Conservation (phyloP, 768 basidiomycete species). For the Mycena floridula region DNA sequence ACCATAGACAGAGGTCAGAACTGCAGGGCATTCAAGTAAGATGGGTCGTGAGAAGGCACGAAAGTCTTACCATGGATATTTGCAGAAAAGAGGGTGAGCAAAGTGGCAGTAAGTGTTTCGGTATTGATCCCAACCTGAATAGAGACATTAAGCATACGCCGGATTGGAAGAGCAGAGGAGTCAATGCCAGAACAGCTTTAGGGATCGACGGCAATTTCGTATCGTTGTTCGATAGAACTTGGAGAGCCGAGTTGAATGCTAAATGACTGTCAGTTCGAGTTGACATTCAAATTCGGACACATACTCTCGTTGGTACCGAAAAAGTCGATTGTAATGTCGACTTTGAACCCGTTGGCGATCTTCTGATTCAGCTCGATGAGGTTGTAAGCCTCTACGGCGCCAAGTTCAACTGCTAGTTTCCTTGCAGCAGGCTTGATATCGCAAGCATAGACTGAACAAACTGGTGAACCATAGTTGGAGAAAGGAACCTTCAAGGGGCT, state of each 20-base stretch:
- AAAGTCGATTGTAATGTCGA: conserved; percentile 18
- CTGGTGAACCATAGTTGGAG: not conserved
- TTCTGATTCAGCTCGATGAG: conserved; percentile 9
- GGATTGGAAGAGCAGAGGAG: not conserved
- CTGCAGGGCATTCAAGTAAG: not conserved
- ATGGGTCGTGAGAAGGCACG: not conserved
- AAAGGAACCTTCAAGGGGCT: not conserved
- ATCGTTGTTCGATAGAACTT: conserved; percentile 5
- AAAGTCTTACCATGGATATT: conserved; percentile 6
- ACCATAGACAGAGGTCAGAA: conserved; percentile 4
- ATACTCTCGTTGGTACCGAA: conserved; percentile 13
- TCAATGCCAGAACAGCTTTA: conserved; percentile 5
- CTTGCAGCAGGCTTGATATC: conserved; percentile 15
- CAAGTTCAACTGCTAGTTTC: conserved; percentile 14
- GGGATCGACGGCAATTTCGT: conserved; percentile 4
- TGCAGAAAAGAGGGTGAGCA: not conserved
- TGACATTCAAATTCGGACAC: not conserved
- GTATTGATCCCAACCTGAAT: conserved; percentile 7
- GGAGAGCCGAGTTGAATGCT: conserved; percentile 8
- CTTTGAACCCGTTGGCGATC: conserved; percentile 9
- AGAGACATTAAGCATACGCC: not conserved
- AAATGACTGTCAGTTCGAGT: not conserved
- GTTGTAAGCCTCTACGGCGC: conserved; percentile 14
- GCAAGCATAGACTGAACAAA: conserved; percentile 12
- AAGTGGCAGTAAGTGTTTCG: conserved; percentile 7